Percentiles rank a stretch among this genome's conserved stretches.
Conservation (phyloP, 2,329 filamentous ascomycete genomes). For the Raffaelea albimanens region DNA sequence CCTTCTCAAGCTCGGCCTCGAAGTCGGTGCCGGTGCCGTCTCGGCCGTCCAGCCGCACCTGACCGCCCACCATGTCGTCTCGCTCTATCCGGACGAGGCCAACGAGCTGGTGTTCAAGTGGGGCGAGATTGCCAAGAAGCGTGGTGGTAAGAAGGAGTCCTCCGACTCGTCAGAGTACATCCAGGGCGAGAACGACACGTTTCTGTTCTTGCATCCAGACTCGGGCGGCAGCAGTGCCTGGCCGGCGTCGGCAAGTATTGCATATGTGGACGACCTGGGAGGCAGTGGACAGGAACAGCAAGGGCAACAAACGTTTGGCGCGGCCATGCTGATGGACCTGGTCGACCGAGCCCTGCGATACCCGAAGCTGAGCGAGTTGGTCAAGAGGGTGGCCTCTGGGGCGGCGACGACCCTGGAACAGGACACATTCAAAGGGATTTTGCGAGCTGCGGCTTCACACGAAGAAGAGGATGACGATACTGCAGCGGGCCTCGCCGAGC, state of each 20-base stretch:
- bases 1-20: slow-evolving; percentile 71
- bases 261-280: slow-evolving; percentile 18
- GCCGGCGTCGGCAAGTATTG: slow-evolving; percentile 2
- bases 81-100: slow-evolving; percentile 47
- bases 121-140: no score
- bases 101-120: slow-evolving; percentile 54
- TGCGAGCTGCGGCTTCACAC: slow-evolving; percentile 6
- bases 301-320: slow-evolving; percentile 4
- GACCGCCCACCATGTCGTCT: slow-evolving; percentile 72
- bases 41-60: slow-evolving; percentile 58
- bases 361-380: slow-evolving; percentile 24
- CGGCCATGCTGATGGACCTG: slow-evolving; percentile 10
- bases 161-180: no score
- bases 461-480: no score
- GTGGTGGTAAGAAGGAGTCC: no score
- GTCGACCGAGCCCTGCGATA: slow-evolving; percentile 11
- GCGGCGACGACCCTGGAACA: slow-evolving; percentile 18
- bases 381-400: slow-evolving; percentile 36
- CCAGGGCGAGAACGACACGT: slow-evolving; percentile 72
- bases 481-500: not conserved
- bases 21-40: slow-evolving; percentile 45
- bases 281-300: not conserved
- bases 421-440: slow-evolving; percentile 10
- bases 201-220: slow-evolving; percentile 61
- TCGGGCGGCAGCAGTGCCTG: slow-evolving; percentile 21